Evolutionary conservation across 305 asterid species (phyloP).

Genomic region (Fraxinus greggii): DNA sequence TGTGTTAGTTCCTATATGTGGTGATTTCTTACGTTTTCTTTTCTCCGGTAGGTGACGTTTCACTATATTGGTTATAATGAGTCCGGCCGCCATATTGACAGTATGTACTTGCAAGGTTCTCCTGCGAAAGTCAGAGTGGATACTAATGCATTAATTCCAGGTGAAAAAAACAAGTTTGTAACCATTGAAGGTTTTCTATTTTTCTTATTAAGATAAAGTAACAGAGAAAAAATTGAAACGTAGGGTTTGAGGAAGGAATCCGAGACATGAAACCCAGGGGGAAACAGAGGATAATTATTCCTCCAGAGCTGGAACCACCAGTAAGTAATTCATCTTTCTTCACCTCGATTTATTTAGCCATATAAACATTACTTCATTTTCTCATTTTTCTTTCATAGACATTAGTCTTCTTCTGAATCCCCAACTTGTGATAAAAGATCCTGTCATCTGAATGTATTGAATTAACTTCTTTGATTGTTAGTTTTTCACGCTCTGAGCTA

Average conservation of each 20-base stretch:
- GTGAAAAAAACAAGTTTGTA: conserved; percentile 35
- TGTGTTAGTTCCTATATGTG: background rate
- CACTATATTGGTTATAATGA: conserved; percentile 90
- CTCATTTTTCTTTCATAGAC: background rate
- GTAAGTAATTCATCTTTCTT: conserved; percentile 42
- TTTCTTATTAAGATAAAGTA: conserved; percentile 3
- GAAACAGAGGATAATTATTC: conserved; percentile 76
- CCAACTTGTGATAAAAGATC: background rate
- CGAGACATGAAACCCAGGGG: conserved; percentile 93
- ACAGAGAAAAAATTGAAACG: conserved; percentile 16
- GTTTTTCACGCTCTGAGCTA: background rate
- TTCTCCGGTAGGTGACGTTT: conserved; percentile 62
- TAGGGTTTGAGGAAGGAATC: conserved; percentile 97
- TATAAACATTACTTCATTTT: background rate
- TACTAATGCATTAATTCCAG: conserved; percentile 86
- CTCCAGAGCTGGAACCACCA: conserved; percentile 88
- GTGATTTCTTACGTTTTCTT: background rate
- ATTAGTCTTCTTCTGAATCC: background rate
- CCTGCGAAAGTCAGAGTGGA: conserved; percentile 95
- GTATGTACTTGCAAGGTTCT: conserved; percentile 79
- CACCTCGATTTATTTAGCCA: background rate
- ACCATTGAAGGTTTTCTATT: background rate
- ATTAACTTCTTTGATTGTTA: background rate
- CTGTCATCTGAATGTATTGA: background rate
- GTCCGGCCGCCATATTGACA: conserved; percentile 94